Evolutionary conservation across 306 rosid genomes (phyloP).

Genomic region (Vigna nakashimae): DNA sequence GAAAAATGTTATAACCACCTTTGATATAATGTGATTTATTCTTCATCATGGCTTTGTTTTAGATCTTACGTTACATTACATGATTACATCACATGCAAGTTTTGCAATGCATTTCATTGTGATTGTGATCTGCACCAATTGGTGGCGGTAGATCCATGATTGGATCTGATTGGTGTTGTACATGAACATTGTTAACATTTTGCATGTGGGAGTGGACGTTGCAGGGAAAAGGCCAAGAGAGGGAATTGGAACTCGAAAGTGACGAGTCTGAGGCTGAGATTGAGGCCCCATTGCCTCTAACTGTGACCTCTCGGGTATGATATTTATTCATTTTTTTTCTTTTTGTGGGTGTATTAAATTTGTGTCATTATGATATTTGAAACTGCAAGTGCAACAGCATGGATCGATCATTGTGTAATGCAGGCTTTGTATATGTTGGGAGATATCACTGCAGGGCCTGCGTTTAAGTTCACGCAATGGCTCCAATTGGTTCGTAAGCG

Average conservation of each 20-base stretch:
- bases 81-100: neutral
- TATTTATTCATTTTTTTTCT: neutral
- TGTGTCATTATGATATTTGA: conserved; percentile 21
- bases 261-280: conserved; percentile 49
- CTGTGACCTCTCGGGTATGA: conserved; percentile 78
- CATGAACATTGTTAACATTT: neutral
- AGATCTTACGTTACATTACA: conserved; percentile 26
- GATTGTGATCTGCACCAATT: conserved; percentile 26
- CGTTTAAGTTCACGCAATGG: conserved; percentile 87
- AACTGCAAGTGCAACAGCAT: neutral
- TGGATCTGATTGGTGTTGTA: conserved; percentile 15
- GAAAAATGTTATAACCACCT: neutral
- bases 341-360: neutral
- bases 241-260: conserved; percentile 52
- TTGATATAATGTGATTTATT: neutral
- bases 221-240: conserved; percentile 62
- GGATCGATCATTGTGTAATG: conserved; percentile 33
- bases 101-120: conserved; percentile 6
- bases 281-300: conserved; percentile 75
- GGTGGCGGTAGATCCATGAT: conserved; percentile 28
- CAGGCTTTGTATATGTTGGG: conserved; percentile 92
- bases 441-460: conserved; percentile 83
- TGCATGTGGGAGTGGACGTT: conserved; percentile 46
- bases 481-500: conserved; percentile 92
- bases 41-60: neutral